Conservation (phyloP, 768 basidiomycete species). For the Rhizopogon vesiculosus region DNA sequence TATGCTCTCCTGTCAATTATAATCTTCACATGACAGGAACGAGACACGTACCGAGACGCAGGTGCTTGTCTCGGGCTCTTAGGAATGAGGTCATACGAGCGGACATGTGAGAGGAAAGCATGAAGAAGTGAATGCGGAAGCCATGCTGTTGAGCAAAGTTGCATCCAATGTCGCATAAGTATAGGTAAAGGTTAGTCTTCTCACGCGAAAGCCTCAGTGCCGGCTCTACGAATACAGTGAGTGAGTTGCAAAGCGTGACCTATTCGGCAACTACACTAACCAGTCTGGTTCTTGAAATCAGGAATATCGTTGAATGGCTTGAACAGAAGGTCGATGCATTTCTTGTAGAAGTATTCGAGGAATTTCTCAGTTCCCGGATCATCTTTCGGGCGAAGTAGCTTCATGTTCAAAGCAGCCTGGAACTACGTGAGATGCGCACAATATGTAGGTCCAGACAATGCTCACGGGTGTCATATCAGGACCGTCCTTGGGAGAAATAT, state of each 20-base stretch:
- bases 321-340: conserved; percentile 72
- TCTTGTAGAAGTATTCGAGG: conserved; percentile 91
- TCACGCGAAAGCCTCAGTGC: conserved; percentile 60
- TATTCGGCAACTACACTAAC: conserved; percentile 19
- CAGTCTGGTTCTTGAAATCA: conserved; percentile 52
- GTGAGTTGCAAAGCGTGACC: neutral
- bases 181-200: conserved; percentile 78
- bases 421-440: conserved; percentile 6
- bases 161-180: conserved; percentile 88
- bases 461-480: conserved; percentile 34
- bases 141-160: conserved; percentile 86
- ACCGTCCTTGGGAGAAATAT: conserved; percentile 52
- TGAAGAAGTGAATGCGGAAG: conserved; percentile 88
- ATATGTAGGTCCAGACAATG: neutral
- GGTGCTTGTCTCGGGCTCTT: conserved; percentile 82
- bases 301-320: conserved; percentile 73
- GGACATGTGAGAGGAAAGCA: conserved; percentile 77
- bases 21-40: neutral
- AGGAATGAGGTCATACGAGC: conserved; percentile 72
- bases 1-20: conserved; percentile 28
- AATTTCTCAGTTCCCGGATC: conserved; percentile 86
- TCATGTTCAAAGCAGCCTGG: conserved; percentile 30
- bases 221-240: conserved; percentile 35
- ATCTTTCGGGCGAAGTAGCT: conserved; percentile 64
- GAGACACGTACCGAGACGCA: conserved; percentile 72